A percentile compares a stretch with the other conserved stretches of the same genome.
Conservation (phyloP, 257 asterid species). For the Plantago ovata region DNA sequence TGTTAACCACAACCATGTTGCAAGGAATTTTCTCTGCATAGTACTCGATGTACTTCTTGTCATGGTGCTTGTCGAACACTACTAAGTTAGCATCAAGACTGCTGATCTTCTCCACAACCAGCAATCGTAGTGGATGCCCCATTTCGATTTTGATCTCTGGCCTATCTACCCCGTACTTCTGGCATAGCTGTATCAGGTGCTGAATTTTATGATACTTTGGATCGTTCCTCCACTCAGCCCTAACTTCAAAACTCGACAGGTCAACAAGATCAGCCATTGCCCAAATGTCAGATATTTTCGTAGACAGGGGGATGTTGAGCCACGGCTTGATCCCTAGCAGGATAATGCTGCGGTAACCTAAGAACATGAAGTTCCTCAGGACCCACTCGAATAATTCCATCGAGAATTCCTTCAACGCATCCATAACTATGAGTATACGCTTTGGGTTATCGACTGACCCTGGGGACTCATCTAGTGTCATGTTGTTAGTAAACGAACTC, state of each 20-base stretch:
- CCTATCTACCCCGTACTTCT: constrained; percentile 56
- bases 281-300: constrained; percentile 46
- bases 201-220: constrained; percentile 53
- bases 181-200: constrained; percentile 40
- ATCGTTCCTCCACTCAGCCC: constrained; percentile 35
- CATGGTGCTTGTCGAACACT: constrained; percentile 57
- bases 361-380: constrained; percentile 41
- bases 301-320: constrained; percentile 52
- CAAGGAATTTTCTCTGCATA: constrained; percentile 43
- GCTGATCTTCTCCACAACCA: constrained; percentile 51
- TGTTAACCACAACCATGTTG: constrained; percentile 32
- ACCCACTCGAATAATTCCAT: constrained; percentile 60
- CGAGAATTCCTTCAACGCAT: constrained; percentile 49
- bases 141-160: constrained; percentile 59
- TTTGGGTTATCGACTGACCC: constrained; percentile 33
- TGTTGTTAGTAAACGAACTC: constrained; percentile 8
- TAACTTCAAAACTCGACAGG: constrained; percentile 27
- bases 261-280: constrained; percentile 37
- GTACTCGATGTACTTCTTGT: constrained; percentile 33
- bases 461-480: constrained; percentile 18
- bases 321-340: constrained; percentile 56
- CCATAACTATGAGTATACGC: constrained; percentile 52
- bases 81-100: constrained; percentile 54
- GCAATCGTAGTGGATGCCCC: constrained; percentile 59
- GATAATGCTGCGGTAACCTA: constrained; percentile 37